phyloP scores from a whole-genome alignment of 169 alveolate species.

The Cystoisospora suis region DNA sequence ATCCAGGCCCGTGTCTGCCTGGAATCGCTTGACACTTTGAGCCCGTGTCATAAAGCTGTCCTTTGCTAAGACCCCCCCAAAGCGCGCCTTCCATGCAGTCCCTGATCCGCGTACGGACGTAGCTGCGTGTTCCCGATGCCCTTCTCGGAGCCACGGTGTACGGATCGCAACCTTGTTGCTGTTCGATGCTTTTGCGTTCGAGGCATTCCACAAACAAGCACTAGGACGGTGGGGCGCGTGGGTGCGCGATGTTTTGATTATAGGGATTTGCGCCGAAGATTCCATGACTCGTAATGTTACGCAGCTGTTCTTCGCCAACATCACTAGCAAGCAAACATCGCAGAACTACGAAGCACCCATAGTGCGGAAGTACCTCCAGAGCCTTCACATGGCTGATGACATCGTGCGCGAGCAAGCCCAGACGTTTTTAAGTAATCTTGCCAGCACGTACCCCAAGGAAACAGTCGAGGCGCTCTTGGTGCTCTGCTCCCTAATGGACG shows the following conservation, averaged over 20 bases:
- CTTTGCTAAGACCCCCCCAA: too few relatives aligned
- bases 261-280: conserved; percentile 4
- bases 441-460: not conserved
- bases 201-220: conserved; percentile 29
- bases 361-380: not conserved
- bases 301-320: not conserved
- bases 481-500: not conserved
- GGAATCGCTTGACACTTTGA: too few relatives aligned
- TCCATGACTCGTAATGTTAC: not conserved
- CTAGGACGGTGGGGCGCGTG: conserved; percentile 20
- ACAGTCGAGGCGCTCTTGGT: not conserved
- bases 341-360: not conserved
- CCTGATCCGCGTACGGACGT: too few relatives aligned
- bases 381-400: not conserved
- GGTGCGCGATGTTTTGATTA: conserved; percentile 23
- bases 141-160: too few relatives aligned
- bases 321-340: not conserved
- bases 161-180: too few relatives aligned
- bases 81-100: too few relatives aligned
- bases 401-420: conserved; percentile 32
- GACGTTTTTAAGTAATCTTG: not conserved
- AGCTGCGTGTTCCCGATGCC: too few relatives aligned
- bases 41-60: too few relatives aligned
- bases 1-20: too few relatives aligned
- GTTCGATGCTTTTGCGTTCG: not conserved